Evolutionary conservation across 768 basidiomycete species (phyloP).

Genomic region (Lyophyllum atratum): DNA sequence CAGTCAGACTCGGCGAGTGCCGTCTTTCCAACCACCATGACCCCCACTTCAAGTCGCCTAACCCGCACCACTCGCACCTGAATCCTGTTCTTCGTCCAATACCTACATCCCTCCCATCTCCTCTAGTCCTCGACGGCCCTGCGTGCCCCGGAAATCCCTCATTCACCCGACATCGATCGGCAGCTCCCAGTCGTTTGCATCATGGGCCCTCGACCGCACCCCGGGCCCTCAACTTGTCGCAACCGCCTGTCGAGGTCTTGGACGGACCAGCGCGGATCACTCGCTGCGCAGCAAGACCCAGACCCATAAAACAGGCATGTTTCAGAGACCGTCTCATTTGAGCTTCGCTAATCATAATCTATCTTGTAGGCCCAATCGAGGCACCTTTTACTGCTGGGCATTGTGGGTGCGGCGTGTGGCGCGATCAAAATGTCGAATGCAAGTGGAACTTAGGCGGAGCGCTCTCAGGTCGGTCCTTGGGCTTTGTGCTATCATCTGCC

Average conservation of each 20-base stretch:
- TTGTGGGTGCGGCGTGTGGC: slow-evolving; percentile 3
- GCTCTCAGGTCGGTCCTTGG: not conserved
- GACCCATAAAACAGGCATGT: slow-evolving; percentile 2
- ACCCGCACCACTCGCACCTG: not conserved
- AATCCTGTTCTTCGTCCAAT: not conserved
- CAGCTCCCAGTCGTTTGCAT: not conserved
- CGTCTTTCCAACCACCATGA: slow-evolving; percentile 11
- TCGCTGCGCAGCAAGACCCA: not conserved
- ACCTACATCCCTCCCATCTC: not conserved
- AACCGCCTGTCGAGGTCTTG: not conserved
- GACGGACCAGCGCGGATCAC: slow-evolving; percentile 6
- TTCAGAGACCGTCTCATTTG: not conserved
- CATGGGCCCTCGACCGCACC: not conserved
- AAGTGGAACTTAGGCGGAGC: not conserved
- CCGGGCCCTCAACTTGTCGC: not conserved
- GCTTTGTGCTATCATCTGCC: not conserved
- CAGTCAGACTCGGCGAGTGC: slow-evolving; percentile 34
- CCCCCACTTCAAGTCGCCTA: slow-evolving; percentile 36
- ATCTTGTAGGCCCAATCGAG: not conserved
- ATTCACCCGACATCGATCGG: not conserved
- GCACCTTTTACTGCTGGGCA: slow-evolving; percentile 1
- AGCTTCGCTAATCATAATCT: too few species aligned
- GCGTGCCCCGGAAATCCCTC: not conserved
- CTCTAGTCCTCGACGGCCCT: not conserved
- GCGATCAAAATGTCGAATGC: not conserved